Conservation (phyloP, 768 basidiomycete species). For the Clitopilus passeckerianus region DNA sequence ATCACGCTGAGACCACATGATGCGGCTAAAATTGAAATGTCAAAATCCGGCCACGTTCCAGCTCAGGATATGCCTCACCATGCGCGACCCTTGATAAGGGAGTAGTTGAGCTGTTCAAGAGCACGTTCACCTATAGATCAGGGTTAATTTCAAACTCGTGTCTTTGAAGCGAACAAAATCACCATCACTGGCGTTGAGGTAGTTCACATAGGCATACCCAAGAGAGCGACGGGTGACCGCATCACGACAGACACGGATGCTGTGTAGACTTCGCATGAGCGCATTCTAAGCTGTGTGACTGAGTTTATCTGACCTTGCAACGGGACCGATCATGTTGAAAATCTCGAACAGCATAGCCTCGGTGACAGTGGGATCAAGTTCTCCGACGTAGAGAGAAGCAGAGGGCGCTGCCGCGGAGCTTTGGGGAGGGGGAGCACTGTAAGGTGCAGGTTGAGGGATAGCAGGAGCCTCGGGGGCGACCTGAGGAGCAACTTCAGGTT, state of each 20-base stretch:
- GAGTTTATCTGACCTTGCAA: slow-evolving; percentile 70
- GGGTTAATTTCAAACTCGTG: slow-evolving; percentile 6
- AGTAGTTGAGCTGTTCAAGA: slow-evolving; percentile 98
- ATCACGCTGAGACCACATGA: slow-evolving; percentile 99
- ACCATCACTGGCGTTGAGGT: slow-evolving; percentile 94
- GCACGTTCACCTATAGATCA: slow-evolving; percentile 80
- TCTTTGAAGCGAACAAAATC: slow-evolving; percentile 16
- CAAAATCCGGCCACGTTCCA: slow-evolving; percentile 7
- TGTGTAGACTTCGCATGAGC: slow-evolving; percentile 18
- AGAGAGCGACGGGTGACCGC: slow-evolving; percentile 99
- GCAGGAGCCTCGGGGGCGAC: slow-evolving; percentile 46
- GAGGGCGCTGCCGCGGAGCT: slow-evolving; percentile 67
- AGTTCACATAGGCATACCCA: slow-evolving; percentile 99
- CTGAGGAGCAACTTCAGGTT: slow-evolving; percentile 49
- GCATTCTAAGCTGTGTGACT: background rate
- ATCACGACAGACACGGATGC: slow-evolving; percentile 99
- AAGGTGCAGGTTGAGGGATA: slow-evolving; percentile 42
- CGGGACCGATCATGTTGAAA: slow-evolving; percentile 99
- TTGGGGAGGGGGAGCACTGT: slow-evolving; percentile 54
- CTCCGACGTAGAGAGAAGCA: slow-evolving; percentile 97
- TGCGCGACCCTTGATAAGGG: slow-evolving; percentile 95
- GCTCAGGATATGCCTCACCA: slow-evolving; percentile 54
- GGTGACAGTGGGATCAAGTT: slow-evolving; percentile 95
- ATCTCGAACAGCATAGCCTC: slow-evolving; percentile 99
- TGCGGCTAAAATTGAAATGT: slow-evolving; percentile 56